Conservation (phyloP, 75 land plant genomes). For the Pinus tabuliformis region DNA sequence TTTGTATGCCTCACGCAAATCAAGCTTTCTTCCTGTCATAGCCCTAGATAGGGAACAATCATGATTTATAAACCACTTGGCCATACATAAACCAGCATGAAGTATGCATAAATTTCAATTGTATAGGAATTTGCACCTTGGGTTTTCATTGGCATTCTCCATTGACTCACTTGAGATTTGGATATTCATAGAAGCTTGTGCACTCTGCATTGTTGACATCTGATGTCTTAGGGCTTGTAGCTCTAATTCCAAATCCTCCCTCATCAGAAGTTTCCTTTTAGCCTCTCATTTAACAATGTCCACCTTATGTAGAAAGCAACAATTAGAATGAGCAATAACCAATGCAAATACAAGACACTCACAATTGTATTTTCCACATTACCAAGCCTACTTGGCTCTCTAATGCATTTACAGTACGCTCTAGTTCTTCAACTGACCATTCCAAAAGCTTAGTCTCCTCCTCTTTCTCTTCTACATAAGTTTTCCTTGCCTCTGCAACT, state of each 20-base stretch:
- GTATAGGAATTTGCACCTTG: background rate
- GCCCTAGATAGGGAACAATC: slow-evolving; percentile 28
- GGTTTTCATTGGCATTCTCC: slow-evolving; percentile 15
- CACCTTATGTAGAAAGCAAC: slow-evolving; percentile 40
- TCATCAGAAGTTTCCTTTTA: slow-evolving; percentile 72
- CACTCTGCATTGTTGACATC: slow-evolving; percentile 46
- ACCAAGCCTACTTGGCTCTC: slow-evolving; percentile 66
- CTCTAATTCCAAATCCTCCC: slow-evolving; percentile 85
- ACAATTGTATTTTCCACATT: too few relatives aligned
- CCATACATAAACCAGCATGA: background rate
- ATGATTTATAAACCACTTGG: background rate
- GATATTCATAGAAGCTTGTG: slow-evolving; percentile 16
- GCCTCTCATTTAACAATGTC: slow-evolving; percentile 87
- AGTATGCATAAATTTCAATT: background rate
- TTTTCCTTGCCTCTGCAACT: slow-evolving; percentile 73
- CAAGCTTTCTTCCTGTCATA: slow-evolving; percentile 33
- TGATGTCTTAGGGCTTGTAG: slow-evolving; percentile 59
- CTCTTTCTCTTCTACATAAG: slow-evolving; percentile 82
- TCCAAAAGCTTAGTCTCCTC: slow-evolving; percentile 86
- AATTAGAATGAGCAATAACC: background rate
- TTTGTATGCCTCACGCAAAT: slow-evolving; percentile 38
- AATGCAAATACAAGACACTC: too few relatives aligned
- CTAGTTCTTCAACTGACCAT: slow-evolving; percentile 88
- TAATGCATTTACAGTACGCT: slow-evolving; percentile 78
- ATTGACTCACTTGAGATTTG: slow-evolving; percentile 15